A percentile compares a stretch with the other conserved stretches of the same genome.
Conservation (phyloP, 2,329 filamentous ascomycete genomes). For the Claviceps sp. region DNA sequence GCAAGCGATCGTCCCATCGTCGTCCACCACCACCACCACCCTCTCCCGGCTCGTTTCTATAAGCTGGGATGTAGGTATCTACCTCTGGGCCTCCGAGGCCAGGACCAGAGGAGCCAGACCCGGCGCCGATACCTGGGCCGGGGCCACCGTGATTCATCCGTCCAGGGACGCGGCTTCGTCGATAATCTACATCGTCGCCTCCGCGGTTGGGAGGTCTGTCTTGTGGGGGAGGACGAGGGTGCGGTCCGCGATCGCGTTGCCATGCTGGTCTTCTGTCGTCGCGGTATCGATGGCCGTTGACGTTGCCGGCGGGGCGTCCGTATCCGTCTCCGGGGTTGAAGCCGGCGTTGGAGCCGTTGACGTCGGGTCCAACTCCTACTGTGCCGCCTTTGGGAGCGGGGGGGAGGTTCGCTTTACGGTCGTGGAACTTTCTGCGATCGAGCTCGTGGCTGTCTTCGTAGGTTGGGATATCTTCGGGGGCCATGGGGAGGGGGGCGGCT, state of each 20-base stretch:
- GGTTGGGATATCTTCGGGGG: conserved; percentile 72
- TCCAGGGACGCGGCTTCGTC: conserved; percentile 26
- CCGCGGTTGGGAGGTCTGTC: conserved; percentile 18
- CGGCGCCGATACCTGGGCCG: not conserved
- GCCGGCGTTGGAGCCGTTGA: conserved; percentile 30
- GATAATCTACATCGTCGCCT: conserved; percentile 24
- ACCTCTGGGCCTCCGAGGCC: conserved; percentile 18
- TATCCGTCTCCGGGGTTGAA: conserved; percentile 40
- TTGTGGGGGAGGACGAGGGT: conserved; percentile 36
- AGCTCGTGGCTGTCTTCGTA: conserved; percentile 95
- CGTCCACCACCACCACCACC: conserved; percentile 19
- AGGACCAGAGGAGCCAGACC: not conserved
- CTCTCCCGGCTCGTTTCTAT: conserved; percentile 19
- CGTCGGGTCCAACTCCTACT: conserved; percentile 59
- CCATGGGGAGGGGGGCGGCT: conserved; percentile 61
- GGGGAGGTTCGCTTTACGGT: conserved; percentile 70
- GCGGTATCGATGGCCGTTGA: conserved; percentile 32
- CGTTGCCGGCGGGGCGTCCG: conserved; percentile 28
- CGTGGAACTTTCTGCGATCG: conserved; percentile 83
- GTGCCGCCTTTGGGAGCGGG: conserved; percentile 86
- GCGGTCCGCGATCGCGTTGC: conserved; percentile 38
- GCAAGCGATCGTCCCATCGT: conserved; percentile 21
- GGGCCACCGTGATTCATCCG: conserved; percentile 7
- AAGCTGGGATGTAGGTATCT: conserved; percentile 38
- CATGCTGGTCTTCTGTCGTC: conserved; percentile 40